phyloP scores from a whole-genome alignment of 1,284 basidiomycete species.

The Cutaneotrichosporon dermatis region DNA sequence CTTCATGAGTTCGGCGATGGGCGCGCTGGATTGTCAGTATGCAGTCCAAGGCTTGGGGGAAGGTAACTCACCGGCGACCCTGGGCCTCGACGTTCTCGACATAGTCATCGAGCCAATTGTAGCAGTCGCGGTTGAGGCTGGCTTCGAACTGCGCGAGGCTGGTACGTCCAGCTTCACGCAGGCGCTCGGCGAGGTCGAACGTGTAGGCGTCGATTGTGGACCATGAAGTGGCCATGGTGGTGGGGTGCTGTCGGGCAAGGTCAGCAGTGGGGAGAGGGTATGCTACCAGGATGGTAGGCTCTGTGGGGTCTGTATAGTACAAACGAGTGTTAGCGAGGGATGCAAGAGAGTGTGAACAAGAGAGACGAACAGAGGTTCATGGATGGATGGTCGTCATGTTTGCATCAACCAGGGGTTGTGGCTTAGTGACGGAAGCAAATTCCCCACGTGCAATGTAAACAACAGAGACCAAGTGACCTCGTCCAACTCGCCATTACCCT shows the following conservation, averaged over 20 bases:
- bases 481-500: too few species aligned
- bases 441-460: constrained; percentile 3
- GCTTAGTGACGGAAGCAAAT: constrained; percentile 12
- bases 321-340: too few species aligned
- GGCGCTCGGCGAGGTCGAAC: constrained; percentile 31
- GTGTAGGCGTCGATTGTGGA: constrained; percentile 32
- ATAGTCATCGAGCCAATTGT: constrained; percentile 48
- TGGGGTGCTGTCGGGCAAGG: too few species aligned
- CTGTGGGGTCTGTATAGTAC: background rate
- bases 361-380: too few species aligned
- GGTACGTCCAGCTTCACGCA: constrained; percentile 30
- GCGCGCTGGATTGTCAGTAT: constrained; percentile 24
- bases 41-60: background rate
- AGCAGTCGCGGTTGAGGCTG: constrained; percentile 38
- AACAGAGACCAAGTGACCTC: background rate
- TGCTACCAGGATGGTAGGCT: too few species aligned
- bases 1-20: constrained; percentile 46
- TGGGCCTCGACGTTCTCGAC: constrained; percentile 37
- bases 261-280: background rate
- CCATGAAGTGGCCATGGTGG: constrained; percentile 9
- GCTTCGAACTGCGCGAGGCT: constrained; percentile 37
- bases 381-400: background rate
- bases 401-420: background rate
- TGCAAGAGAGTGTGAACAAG: too few species aligned
- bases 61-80: constrained; percentile 18